phyloP scores from a whole-genome alignment of 2,329 filamentous ascomycete species.

The Diaporthe citrichinensis region DNA sequence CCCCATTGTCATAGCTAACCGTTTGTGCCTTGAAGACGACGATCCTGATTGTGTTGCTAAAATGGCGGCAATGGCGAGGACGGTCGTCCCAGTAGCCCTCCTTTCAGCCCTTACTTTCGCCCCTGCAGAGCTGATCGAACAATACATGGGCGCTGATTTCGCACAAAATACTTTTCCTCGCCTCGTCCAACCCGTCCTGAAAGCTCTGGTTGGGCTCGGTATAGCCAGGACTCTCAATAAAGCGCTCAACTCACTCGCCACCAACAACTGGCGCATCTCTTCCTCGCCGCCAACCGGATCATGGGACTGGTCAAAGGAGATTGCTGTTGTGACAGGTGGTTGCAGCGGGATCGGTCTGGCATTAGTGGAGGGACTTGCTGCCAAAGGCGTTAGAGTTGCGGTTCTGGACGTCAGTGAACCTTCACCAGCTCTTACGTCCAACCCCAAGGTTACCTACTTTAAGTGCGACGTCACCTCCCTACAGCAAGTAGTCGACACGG shows the following conservation, averaged over 20 bases:
- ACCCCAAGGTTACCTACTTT: slow-evolving; percentile 51
- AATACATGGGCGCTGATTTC: slow-evolving; percentile 23
- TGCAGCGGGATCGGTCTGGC: slow-evolving; percentile 54
- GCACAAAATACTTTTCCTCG: slow-evolving; percentile 2
- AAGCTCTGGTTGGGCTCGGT: slow-evolving; percentile 31
- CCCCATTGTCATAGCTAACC: not conserved
- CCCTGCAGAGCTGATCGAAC: slow-evolving; percentile 30
- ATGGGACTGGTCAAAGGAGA: slow-evolving; percentile 48
- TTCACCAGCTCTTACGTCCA: slow-evolving; percentile 42
- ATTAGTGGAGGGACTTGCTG: slow-evolving; percentile 51
- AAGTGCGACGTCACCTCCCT: slow-evolving; percentile 63
- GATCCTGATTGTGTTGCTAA: not conserved
- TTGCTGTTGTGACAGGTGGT: slow-evolving; percentile 48
- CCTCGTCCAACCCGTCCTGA: slow-evolving; percentile 27
- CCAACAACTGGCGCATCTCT: slow-evolving; percentile 45
- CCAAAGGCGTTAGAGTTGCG: slow-evolving; percentile 54
- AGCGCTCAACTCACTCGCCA: slow-evolving; percentile 44
- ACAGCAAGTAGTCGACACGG: slow-evolving; percentile 60
- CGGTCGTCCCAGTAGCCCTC: slow-evolving; percentile 12
- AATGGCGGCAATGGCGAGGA: slow-evolving; percentile 8
- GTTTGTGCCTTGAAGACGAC: not conserved
- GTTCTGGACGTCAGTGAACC: slow-evolving; percentile 54
- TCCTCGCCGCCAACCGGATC: slow-evolving; percentile 21
- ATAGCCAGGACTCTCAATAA: slow-evolving; percentile 39
- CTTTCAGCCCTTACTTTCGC: slow-evolving; percentile 36